phyloP scores from a whole-genome alignment of 139 green algal genomes.

The Tetraselmis striata region DNA sequence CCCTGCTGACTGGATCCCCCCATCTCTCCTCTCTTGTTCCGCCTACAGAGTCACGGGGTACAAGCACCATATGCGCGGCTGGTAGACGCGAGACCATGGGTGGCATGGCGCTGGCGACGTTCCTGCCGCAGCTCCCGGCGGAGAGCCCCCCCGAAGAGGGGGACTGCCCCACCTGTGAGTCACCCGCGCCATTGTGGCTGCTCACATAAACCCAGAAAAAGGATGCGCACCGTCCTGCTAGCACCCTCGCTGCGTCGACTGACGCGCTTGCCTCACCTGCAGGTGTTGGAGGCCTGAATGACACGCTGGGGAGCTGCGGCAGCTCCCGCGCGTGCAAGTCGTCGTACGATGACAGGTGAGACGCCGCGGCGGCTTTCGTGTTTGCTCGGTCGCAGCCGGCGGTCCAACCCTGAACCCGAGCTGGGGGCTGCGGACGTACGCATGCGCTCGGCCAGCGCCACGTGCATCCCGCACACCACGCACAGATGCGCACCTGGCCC shows the following conservation, averaged over 20 bases:
- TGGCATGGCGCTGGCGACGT: neutral
- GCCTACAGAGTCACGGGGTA: neutral
- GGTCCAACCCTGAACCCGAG: too few relatives aligned
- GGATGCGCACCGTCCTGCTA: too few relatives aligned
- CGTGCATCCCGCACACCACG: too few relatives aligned
- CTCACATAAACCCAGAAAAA: too few relatives aligned
- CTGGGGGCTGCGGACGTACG: too few relatives aligned
- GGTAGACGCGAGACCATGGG: neutral
- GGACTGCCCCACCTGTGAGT: neutral
- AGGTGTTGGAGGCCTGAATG: neutral
- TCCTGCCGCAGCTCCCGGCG: neutral
- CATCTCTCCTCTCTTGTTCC: neutral
- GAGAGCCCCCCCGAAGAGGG: neutral
- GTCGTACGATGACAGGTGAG: neutral
- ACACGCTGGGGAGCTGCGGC: neutral
- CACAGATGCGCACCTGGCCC: too few relatives aligned
- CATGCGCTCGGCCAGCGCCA: too few relatives aligned
- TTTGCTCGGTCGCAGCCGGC: too few relatives aligned
- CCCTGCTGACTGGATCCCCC: too few relatives aligned
- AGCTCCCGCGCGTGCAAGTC: neutral
- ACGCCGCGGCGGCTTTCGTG: neutral
- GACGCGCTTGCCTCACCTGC: neutral
- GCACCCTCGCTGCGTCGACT: too few relatives aligned
- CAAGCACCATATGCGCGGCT: neutral
- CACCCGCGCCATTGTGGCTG: too few relatives aligned